Evolutionary conservation across 495 filamentous ascomycete species (phyloP).

Genomic region (Penicillium argentinense): DNA sequence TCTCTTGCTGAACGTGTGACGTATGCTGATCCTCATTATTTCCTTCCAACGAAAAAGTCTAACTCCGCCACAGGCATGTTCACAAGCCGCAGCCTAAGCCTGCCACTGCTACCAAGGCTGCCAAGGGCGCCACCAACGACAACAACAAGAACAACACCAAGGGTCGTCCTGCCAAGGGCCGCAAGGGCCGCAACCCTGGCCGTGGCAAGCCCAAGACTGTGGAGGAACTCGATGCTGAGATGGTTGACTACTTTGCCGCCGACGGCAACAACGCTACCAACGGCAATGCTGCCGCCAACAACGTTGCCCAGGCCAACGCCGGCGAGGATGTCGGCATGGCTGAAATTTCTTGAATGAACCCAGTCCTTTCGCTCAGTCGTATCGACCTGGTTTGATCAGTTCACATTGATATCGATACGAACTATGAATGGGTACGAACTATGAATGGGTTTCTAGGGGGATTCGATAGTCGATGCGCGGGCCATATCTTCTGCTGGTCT

Average conservation of each 20-base stretch:
- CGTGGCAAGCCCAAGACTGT: conserved; percentile 77
- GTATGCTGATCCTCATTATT: no score
- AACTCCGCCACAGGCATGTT: conserved; percentile 36
- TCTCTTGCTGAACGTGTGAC: conserved; percentile 82
- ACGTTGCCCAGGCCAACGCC: conserved; percentile 35
- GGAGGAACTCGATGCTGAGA: conserved; percentile 91
- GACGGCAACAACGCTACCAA: conserved; percentile 41
- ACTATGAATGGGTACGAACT: neutral
- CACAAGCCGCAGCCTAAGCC: conserved; percentile 82
- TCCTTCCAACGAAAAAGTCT: no score
- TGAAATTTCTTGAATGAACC: conserved; percentile 50
- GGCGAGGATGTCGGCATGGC: conserved; percentile 53
- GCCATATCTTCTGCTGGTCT: conserved; percentile 27
- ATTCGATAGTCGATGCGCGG: conserved; percentile 31
- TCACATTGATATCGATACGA: neutral
- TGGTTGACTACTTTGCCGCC: conserved; percentile 80
- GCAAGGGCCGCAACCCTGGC: conserved; percentile 49
- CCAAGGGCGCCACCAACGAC: conserved; percentile 12
- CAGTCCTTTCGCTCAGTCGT: conserved; percentile 2
- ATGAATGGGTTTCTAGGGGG: conserved; percentile 10
- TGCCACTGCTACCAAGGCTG: conserved; percentile 67
- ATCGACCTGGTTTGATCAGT: neutral
- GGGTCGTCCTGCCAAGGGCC: conserved; percentile 11
- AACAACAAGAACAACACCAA: conserved; percentile 5
- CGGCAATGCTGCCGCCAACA: conserved; percentile 40